phyloP scores from a whole-genome alignment of 371 early-diverging fungal genomes.

The Fennellomyces sp. region DNA sequence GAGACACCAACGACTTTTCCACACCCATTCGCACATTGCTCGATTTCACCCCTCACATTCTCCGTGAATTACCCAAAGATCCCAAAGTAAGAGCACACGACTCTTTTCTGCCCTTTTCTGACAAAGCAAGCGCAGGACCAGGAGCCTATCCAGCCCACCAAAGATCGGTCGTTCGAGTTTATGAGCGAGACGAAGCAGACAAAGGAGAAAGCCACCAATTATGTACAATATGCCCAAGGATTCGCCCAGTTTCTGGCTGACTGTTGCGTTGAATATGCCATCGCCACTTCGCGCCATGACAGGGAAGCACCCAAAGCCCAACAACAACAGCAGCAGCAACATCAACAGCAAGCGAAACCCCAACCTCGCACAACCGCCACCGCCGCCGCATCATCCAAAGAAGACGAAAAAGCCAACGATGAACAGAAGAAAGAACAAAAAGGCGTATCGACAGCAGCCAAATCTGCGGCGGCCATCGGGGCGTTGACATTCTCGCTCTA shows the following conservation, averaged over 20 bases:
- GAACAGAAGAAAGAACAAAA: slow-evolving; percentile 10
- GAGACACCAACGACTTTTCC: slow-evolving; percentile 50
- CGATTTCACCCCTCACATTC: slow-evolving; percentile 59
- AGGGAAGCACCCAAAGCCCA: neutral
- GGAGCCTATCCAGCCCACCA: slow-evolving; percentile 3
- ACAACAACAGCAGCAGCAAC: neutral
- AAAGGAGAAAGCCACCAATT: neutral
- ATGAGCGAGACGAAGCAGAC: neutral
- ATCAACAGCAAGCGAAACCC: neutral
- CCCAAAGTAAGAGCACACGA: slow-evolving; percentile 22
- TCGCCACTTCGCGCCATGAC: neutral
- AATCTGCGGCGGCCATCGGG: slow-evolving; percentile 51
- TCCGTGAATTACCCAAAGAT: slow-evolving; percentile 49
- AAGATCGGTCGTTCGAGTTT: slow-evolving; percentile 8
- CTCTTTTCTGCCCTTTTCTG: neutral
- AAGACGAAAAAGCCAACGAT: slow-evolving; percentile 13
- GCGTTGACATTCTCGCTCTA: slow-evolving; percentile 53
- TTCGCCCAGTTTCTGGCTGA: slow-evolving; percentile 10
- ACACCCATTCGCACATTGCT: slow-evolving; percentile 55
- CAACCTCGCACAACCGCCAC: neutral
- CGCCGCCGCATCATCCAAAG: neutral
- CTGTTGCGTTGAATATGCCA: slow-evolving; percentile 10
- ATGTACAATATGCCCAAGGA: neutral
- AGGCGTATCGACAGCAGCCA: slow-evolving; percentile 16
- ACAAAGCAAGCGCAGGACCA: neutral